A percentile compares a stretch with the other conserved stretches of the same genome.
Conservation (phyloP, 768 basidiomycete species). For the Serendipita sp. region DNA sequence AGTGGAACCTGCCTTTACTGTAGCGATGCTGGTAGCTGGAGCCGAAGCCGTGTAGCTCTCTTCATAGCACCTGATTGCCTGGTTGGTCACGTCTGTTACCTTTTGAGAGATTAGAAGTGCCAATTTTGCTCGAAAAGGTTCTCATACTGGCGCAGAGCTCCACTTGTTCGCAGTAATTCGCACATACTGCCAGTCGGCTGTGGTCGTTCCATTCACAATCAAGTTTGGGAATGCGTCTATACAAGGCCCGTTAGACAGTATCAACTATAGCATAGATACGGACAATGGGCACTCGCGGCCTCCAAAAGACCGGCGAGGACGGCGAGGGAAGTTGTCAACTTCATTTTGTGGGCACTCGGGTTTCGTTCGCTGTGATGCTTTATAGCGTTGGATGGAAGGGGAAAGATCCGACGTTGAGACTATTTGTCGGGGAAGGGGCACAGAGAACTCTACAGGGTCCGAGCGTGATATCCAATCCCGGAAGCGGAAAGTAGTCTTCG, state of each 20-base stretch:
- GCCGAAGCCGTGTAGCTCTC: constrained; percentile 17
- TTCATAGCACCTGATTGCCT: constrained; percentile 23
- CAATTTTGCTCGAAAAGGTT: not conserved
- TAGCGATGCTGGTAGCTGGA: constrained; percentile 15
- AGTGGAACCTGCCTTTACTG: constrained; percentile 18
- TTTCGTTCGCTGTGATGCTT: too few relatives aligned
- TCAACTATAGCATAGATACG: not conserved
- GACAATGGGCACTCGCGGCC: not conserved
- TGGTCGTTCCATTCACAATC: constrained; percentile 16
- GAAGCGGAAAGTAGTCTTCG: too few relatives aligned
- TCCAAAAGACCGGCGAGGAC: not conserved
- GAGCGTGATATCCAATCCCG: too few relatives aligned
- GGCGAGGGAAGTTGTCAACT: not conserved
- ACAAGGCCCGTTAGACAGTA: not conserved
- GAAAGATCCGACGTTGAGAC: too few relatives aligned
- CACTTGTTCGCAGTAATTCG: constrained; percentile 21
- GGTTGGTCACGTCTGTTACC: constrained; percentile 20
- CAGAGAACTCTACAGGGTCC: too few relatives aligned
- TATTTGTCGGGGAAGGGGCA: too few relatives aligned
- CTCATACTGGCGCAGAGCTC: constrained; percentile 20
- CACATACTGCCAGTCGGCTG: constrained; percentile 20
- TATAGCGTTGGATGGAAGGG: too few relatives aligned
- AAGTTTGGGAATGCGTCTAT: constrained; percentile 22
- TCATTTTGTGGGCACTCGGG: not conserved
- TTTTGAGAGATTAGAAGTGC: not conserved